These are phyloP conservation scores for Didymella arachidicola DNA, from an alignment of 2,329 filamentous ascomycete genomes.

Conservation along the genomic window DNA sequence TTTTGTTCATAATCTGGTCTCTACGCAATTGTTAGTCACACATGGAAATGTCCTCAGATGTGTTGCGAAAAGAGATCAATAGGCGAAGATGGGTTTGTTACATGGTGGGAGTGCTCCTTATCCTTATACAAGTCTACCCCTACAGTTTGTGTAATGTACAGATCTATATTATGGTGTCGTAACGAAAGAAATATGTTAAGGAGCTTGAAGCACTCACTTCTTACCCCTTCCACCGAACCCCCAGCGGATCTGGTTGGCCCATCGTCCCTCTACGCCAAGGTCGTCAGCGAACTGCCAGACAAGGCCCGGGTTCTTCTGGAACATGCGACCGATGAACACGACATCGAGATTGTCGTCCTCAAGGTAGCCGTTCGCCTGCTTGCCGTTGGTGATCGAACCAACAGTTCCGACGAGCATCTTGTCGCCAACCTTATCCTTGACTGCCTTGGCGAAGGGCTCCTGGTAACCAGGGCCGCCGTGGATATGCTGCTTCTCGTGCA, in stretches of 20 bases:
- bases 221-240: conserved; percentile 61
- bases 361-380: conserved; percentile 62
- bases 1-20: conserved; percentile 31
- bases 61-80: not conserved
- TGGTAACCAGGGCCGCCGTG: conserved; percentile 73
- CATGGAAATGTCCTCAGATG: not conserved
- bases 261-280: conserved; percentile 73
- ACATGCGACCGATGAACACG: conserved; percentile 76
- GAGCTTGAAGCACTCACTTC: conserved; percentile 37
- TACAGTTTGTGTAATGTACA: conserved; percentile 1
- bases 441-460: conserved; percentile 72
- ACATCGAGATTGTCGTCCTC: conserved; percentile 64
- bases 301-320: conserved; percentile 82
- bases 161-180: conserved; percentile 1
- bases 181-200: not conserved
- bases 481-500: conserved; percentile 69
- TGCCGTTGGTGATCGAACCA: conserved; percentile 74
- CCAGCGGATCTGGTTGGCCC: conserved; percentile 76
- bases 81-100: not conserved
- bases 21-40: conserved; percentile 21
- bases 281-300: conserved; percentile 77
- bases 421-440: conserved; percentile 77
- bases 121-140: not conserved
- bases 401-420: conserved; percentile 76
- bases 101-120: not conserved